These are phyloP conservation scores for Xylariaceae sp. DNA, from an alignment of 2,329 filamentous ascomycete genomes.

Conservation along the genomic window DNA sequence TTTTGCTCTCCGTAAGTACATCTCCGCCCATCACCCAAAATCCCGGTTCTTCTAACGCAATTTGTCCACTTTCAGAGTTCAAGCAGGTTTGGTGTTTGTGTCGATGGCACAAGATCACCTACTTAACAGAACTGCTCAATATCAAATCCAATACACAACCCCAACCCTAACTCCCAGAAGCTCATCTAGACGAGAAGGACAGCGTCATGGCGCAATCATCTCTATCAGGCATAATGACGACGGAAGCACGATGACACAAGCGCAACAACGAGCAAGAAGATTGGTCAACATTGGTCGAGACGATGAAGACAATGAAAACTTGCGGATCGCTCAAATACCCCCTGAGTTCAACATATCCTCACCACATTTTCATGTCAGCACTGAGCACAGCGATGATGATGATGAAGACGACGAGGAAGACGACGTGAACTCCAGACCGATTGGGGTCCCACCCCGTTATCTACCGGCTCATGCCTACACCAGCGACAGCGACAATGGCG, in stretches of 20 bases:
- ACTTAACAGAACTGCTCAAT: constrained; percentile 66
- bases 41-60: constrained; percentile 34
- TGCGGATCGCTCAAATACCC: constrained; percentile 53
- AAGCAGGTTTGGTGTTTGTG: constrained; percentile 89
- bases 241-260: constrained; percentile 44
- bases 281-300: constrained; percentile 41
- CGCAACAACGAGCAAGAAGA: constrained; percentile 42
- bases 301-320: constrained; percentile 43
- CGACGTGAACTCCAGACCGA: not conserved
- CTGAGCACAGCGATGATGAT: constrained; percentile 58
- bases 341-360: constrained; percentile 48
- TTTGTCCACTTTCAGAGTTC: constrained; percentile 48
- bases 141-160: constrained; percentile 64
- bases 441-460: too few species aligned
- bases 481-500: constrained; percentile 43
- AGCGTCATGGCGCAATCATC: constrained; percentile 37
- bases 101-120: constrained; percentile 80
- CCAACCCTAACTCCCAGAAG: too few species aligned
- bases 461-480: constrained; percentile 52
- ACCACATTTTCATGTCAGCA: constrained; percentile 52
- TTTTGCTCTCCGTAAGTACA: constrained; percentile 79
- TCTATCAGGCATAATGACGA: constrained; percentile 52
- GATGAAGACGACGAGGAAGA: constrained; percentile 42
- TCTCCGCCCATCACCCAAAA: not conserved
- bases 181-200: constrained; percentile 23